Conservation (phyloP, 2,329 filamentous ascomycete species). For the Penicillium sp. region DNA sequence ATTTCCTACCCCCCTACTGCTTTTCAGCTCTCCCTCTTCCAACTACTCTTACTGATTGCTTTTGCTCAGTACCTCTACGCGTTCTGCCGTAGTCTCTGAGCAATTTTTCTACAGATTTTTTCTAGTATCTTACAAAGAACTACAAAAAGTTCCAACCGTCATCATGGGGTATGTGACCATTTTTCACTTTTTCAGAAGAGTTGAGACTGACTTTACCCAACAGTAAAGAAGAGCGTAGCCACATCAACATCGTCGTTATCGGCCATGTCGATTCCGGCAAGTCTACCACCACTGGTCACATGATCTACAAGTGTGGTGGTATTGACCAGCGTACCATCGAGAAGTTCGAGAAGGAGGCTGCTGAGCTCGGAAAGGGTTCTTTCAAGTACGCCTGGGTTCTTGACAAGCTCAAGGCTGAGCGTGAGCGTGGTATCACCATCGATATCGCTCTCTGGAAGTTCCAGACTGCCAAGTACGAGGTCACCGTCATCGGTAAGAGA, state of each 20-base stretch:
- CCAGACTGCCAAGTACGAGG: conserved; percentile 96
- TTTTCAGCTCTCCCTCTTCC: conserved; percentile 21
- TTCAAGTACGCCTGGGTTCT: conserved; percentile 99
- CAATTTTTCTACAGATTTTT: conserved; percentile 41
- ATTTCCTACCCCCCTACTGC: conserved; percentile 35
- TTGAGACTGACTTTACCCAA: not conserved
- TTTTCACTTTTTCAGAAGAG: too few species aligned
- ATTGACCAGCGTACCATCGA: conserved; percentile 99
- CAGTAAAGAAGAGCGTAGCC: conserved; percentile 93
- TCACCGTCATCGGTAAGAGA: conserved; percentile 88
- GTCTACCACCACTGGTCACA: conserved; percentile 91
- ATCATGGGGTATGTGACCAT: conserved; percentile 60
- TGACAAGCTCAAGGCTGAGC: conserved; percentile 99
- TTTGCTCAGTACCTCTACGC: conserved; percentile 52
- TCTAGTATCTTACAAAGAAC: conserved; percentile 51
- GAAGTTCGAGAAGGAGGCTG: conserved; percentile 99
- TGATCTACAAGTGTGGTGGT: conserved; percentile 99
- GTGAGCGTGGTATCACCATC: conserved; percentile 99
- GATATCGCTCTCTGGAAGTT: conserved; percentile 99
- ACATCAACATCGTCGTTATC: conserved; percentile 98
- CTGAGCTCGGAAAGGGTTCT: conserved; percentile 98
- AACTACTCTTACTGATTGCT: conserved; percentile 24
- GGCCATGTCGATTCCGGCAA: conserved; percentile 99
- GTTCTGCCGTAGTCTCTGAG: conserved; percentile 53
- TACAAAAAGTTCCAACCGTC: conserved; percentile 51